Base-by-base conservation (phyloP, 2,329 filamentous ascomycete species). In the Paramyrothecium sp. region DNA sequence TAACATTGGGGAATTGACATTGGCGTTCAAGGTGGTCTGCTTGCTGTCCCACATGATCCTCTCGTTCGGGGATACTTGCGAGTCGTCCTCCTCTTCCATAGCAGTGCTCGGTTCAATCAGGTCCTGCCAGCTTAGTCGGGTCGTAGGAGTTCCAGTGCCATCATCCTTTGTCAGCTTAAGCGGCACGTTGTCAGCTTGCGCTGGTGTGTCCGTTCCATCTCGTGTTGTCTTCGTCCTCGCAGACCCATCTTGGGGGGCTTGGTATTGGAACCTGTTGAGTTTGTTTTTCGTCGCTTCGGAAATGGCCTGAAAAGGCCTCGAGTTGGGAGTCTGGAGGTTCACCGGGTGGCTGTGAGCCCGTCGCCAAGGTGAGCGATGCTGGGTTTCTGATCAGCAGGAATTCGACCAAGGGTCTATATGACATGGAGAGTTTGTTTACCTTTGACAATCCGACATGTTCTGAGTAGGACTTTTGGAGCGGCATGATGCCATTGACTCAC, bases 241-340 rank as follows among this genome's bases (percentile, higher is more conserved):
- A 12, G 23, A 51, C 20, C 64, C 65, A 16, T 65, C 61, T 23
- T 63, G 56, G 13, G 58, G 54, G 2, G 65, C 60, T 8, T 73
- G 68, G 16, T 78, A 75, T 54, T 78, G 75, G 61, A 85, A 88
- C 56, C 83, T 82, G 66, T 80, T 82, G 33, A 89, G 76, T 65
- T 88, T 89, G 60, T 75, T 83, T 66, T 84, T 88, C 12, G 86
- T 86, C 10, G 76, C 76, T 33, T 83, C 78, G 44, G 86, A 88
- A 13, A 86, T 76, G 19, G 81, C 78, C 33, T 78, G 74, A 7
- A 80, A 69, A 44, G 78, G 69, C 41, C 71, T 74, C 12, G 73
- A 54, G 34, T 65, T 71, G 41, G 71, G 71, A 20, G 69, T 69
- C 56, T 73, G 68, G 50, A 66, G 64, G 46, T 70, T 71, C 50